Base-by-base conservation (phyloP, 768 basidiomycete genomes). In the Megacollybia marginata region DNA sequence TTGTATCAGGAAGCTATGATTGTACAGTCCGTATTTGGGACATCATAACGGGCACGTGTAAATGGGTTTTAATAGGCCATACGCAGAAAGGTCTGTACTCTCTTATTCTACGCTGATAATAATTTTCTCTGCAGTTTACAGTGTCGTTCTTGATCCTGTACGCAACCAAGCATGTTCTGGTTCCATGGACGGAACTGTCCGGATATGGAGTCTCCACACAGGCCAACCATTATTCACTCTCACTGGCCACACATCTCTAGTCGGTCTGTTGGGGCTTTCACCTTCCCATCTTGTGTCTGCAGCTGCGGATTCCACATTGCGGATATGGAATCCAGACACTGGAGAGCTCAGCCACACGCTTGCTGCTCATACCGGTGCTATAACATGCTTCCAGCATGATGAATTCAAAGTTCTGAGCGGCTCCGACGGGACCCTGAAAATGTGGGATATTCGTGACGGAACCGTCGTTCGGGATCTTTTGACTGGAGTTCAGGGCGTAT, bases 371-470 rank as follows among this genome's bases (percentile, higher is more conserved):
- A 88, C 87, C 6, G 95, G 94, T 18, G 93, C 95, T n/a, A 98
- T 99, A 57, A 98, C 96, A 15, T 99, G 95, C 69, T 97, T 98
- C 76, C 92, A 95, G 65, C 93, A 96, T 57, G 95, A 98, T 64
- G 94, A 98, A 63, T 92, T 90, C 73, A 97, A 96, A 63, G 91
- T 98, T 42, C 76, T 99, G 28, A 91, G 88, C 59, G 95, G 95
- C 11, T 90, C 88, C 12, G 96, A 98, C 57, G 96, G 96, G 13
- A 92, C 89, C 51, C 74, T 99, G 57, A 97, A 97, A 75, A 89
- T 98, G 84, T 99, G 96, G 96, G 89, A 97, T 63, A 76, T 95
- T 52, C 71, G 84, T 34, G 89, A 93, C 49, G 96, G 95, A 18
- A 76, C 78, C 1, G 83, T 90, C 35, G 83, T 92, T 11, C 77